Evolutionary conservation across 306 rosid species (phyloP).

Genomic region (Morella rubra): DNA sequence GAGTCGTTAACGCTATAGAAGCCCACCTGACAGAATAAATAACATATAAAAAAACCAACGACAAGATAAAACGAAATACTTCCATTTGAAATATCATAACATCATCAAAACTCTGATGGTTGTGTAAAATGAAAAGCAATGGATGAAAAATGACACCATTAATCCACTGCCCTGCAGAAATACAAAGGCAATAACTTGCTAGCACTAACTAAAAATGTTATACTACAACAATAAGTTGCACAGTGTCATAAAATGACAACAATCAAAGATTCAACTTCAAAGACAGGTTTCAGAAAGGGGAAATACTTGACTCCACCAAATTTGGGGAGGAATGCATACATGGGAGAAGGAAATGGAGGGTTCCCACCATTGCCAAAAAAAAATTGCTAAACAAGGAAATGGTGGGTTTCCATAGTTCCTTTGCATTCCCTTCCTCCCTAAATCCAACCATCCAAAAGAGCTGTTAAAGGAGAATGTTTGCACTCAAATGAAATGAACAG

Average conservation of each 20-base stretch:
- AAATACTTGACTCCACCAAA: not conserved
- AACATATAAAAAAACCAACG: not conserved
- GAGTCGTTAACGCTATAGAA: conserved; percentile 62
- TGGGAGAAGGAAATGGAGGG: too few species aligned
- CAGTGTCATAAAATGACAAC: not conserved
- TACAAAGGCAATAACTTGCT: not conserved
- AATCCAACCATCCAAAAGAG: not conserved
- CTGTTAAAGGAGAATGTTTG: not conserved
- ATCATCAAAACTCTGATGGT: conserved; percentile 20
- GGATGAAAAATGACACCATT: conserved; percentile 8
- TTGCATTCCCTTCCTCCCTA: too few species aligned
- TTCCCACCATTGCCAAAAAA: too few species aligned
- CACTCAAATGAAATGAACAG: not conserved
- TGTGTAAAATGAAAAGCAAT: conserved; percentile 4
- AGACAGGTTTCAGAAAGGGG: not conserved
- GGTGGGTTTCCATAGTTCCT: too few species aligned
- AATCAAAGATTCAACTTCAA: not conserved
- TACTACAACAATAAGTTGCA: not conserved
- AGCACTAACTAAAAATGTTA: not conserved
- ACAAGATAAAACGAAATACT: not conserved
- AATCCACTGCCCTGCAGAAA: not conserved
- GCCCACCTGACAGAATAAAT: conserved; percentile 73
- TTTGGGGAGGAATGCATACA: not conserved
- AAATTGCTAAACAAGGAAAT: too few species aligned
- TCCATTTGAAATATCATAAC: conserved; percentile 16